Evolutionary conservation across 306 rosid species (phyloP).

Genomic region (Mimosa bimucronata): DNA sequence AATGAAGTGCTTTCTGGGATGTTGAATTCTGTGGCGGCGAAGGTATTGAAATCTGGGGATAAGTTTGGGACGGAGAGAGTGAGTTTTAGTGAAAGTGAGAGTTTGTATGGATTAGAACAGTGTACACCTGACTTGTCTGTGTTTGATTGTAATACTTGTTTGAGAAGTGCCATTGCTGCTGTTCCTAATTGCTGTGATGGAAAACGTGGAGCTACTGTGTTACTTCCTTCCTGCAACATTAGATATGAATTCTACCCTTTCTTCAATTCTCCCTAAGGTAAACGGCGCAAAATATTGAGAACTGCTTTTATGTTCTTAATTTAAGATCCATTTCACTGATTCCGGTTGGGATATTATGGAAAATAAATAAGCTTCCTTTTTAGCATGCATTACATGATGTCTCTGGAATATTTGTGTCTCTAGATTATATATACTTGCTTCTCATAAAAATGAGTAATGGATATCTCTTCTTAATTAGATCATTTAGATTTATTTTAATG

Average conservation of each 20-base stretch:
- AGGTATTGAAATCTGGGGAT: constrained; percentile 13
- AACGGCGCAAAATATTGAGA: background rate
- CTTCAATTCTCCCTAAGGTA: constrained; percentile 29
- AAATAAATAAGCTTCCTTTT: too few species aligned
- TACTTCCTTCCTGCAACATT: constrained; percentile 35
- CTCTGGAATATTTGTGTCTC: too few species aligned
- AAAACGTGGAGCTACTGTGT: constrained; percentile 34
- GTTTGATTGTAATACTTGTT: constrained; percentile 37
- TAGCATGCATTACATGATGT: too few species aligned
- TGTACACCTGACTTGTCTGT: constrained; percentile 40
- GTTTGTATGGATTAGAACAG: constrained; percentile 31
- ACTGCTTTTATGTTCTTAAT: too few species aligned
- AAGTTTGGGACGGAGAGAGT: constrained; percentile 51
- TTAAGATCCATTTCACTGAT: too few species aligned
- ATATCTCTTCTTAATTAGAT: too few species aligned
- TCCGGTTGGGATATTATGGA: too few species aligned
- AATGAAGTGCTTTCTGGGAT: constrained; percentile 39
- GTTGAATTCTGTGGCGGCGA: constrained; percentile 36
- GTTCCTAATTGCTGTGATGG: constrained; percentile 44
- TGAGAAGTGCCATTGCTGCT: constrained; percentile 50
- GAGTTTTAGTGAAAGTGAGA: constrained; percentile 37
- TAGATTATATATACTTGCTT: too few species aligned
- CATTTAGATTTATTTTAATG: too few species aligned
- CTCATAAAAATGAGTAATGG: too few species aligned
- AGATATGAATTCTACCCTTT: constrained; percentile 44